Percentiles rank a stretch among this genome's conserved stretches.
phyloP scores from a whole-genome alignment of 176 grass and related monocot species.

The Aegilops sharonensis region DNA sequence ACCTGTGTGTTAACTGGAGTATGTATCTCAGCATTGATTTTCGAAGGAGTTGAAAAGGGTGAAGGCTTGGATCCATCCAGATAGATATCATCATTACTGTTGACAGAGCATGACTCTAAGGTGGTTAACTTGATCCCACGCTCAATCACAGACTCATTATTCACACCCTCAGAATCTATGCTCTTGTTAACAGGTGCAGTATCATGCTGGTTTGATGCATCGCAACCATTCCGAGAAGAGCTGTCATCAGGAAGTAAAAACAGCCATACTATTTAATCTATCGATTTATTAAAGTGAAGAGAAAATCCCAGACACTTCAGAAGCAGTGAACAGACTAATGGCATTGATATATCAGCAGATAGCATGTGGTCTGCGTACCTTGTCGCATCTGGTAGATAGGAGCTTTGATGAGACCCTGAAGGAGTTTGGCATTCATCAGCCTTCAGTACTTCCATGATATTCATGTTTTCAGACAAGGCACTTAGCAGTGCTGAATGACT shows the following conservation, averaged over 20 bases:
- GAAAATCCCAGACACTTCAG: neutral
- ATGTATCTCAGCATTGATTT: constrained; percentile 17
- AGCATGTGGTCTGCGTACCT: constrained; percentile 29
- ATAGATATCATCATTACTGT: constrained; percentile 12
- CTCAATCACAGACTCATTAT: constrained; percentile 17
- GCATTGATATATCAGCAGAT: neutral
- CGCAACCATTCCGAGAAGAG: constrained; percentile 30
- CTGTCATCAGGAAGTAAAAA: constrained; percentile 9
- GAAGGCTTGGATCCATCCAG: constrained; percentile 27
- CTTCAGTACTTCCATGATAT: constrained; percentile 1
- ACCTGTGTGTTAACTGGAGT: constrained; percentile 31
- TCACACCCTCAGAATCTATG: neutral
- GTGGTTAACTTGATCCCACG: neutral
- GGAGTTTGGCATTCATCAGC: constrained; percentile 30
- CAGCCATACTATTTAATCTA: neutral
- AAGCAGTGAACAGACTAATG: constrained; percentile 1
- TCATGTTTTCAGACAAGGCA: constrained; percentile 16
- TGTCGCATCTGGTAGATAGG: constrained; percentile 30
- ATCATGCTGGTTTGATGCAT: constrained; percentile 22
- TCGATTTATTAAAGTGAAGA: neutral
- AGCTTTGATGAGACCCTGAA: constrained; percentile 33
- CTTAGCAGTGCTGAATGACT: neutral
- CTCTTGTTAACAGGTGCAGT: neutral
- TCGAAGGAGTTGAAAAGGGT: constrained; percentile 28
- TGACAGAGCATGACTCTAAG: constrained; percentile 6